Percentiles rank a stretch among this genome's conserved stretches.
Conservation (phyloP, 176 grass and related monocot species). For the Oryza coarctata region DNA sequence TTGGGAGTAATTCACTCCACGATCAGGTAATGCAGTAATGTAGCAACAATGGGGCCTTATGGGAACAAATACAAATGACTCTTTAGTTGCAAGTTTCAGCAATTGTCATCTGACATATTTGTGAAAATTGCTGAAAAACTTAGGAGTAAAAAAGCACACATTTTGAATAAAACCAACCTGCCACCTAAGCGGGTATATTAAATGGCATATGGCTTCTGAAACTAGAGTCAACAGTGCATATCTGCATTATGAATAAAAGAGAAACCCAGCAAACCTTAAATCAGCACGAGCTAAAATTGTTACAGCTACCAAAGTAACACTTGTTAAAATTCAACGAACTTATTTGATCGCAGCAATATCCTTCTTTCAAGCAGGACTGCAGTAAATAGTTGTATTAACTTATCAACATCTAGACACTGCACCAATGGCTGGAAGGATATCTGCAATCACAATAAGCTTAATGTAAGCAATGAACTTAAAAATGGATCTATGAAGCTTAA, state of each 20-base stretch:
- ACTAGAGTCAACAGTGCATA: constrained; percentile 95
- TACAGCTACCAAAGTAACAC: constrained; percentile 20
- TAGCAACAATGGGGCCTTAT: constrained; percentile 16
- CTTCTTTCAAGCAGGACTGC: constrained; percentile 98
- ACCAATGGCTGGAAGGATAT: constrained; percentile 98
- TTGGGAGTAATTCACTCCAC: constrained; percentile 18
- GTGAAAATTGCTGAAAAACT: constrained; percentile 3
- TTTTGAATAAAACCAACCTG: constrained; percentile 62
- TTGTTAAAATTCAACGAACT: constrained; percentile 56
- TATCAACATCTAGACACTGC: constrained; percentile 96
- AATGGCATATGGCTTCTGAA: constrained; percentile 99
- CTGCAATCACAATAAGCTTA: constrained; percentile 51
- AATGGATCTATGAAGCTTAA: constrained; percentile 25
- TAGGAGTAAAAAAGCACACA: constrained; percentile 15
- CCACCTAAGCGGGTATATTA: constrained; percentile 98
- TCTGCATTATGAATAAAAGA: constrained; percentile 52
- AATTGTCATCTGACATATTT: constrained; percentile 32
- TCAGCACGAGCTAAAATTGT: constrained; percentile 15
- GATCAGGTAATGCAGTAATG: constrained; percentile 20
- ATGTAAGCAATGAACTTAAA: constrained; percentile 30
- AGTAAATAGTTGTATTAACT: constrained; percentile 95
- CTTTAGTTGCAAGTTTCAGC: constrained; percentile 14
- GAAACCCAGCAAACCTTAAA: constrained; percentile 31
- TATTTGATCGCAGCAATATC: constrained; percentile 98
- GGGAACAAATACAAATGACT: constrained; percentile 32